Evolutionary conservation across 2,329 filamentous ascomycete genomes (phyloP).

Genomic region (Fusarium tjaetaba): DNA sequence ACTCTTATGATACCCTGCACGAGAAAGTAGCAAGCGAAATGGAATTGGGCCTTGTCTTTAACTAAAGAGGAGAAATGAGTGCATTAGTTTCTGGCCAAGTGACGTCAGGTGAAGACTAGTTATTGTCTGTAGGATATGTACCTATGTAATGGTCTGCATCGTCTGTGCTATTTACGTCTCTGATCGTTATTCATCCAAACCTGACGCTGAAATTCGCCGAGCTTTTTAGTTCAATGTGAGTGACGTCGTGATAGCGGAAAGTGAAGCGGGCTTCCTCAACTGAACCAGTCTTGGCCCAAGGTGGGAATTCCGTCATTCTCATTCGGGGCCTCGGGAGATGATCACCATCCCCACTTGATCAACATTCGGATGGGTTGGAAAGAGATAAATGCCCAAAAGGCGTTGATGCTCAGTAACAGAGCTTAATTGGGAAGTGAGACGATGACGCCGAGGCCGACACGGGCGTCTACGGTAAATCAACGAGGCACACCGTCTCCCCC

Average conservation of each 20-base stretch:
- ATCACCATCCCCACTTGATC: conserved; percentile 31
- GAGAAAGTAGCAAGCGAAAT: conserved; percentile 35
- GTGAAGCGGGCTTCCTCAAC: conserved; percentile 1
- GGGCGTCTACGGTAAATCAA: not conserved
- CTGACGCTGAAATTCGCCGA: conserved; percentile 2
- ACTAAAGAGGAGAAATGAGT: not conserved
- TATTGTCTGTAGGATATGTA: not conserved
- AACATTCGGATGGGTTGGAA: conserved; percentile 18
- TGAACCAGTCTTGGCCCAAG: conserved; percentile 1
- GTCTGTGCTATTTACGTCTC: conserved; percentile 3
- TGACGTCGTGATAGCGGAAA: conserved; percentile 27
- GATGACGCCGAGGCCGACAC: conserved; percentile 15
- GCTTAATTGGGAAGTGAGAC: conserved; percentile 16
- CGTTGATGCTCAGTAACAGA: conserved; percentile 13
- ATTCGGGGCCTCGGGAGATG: conserved; percentile 15
- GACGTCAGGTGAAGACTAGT: conserved; percentile 23
- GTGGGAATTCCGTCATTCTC: conserved; percentile 28
- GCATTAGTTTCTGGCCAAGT: not conserved
- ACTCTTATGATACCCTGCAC: conserved; percentile 42
- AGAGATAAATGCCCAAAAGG: conserved; percentile 1
- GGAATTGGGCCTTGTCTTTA: conserved; percentile 21
- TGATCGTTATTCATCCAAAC: conserved; percentile 11
- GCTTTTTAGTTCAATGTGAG: not conserved
- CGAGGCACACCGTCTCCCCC: not conserved
- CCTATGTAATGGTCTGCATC: not conserved